Conservation (phyloP, 768 basidiomycete species). For the Russula brevipes region DNA sequence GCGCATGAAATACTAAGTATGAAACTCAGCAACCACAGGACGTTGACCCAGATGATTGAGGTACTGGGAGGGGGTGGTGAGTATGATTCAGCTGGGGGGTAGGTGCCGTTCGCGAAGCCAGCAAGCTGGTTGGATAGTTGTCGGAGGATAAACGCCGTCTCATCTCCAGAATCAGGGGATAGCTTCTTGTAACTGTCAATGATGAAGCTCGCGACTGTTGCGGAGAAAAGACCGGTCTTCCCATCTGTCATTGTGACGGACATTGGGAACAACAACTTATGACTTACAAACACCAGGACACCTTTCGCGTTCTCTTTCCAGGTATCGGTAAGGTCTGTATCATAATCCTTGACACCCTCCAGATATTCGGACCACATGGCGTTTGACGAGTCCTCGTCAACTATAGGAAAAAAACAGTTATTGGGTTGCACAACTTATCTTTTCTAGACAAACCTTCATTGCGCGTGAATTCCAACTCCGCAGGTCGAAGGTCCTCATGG, state of each 20-base stretch:
- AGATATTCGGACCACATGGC: no score
- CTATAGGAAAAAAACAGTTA: no score
- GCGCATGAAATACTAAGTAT: slow-evolving; percentile 14
- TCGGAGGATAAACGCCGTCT: slow-evolving; percentile 10
- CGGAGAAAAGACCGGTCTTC: slow-evolving; percentile 29
- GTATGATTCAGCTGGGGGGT: background rate
- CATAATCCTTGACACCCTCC: background rate
- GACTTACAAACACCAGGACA: slow-evolving; percentile 23
- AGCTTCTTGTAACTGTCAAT: slow-evolving; percentile 24
- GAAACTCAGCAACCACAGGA: slow-evolving; percentile 18
- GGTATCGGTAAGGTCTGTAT: slow-evolving; percentile 1
- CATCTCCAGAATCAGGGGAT: slow-evolving; percentile 10
- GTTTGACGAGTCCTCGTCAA: no score
- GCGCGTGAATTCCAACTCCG: no score
- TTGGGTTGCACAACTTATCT: no score
- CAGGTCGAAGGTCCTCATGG: no score
- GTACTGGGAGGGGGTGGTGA: background rate
- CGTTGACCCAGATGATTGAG: slow-evolving; percentile 14
- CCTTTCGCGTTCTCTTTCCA: slow-evolving; percentile 22
- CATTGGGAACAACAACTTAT: background rate
- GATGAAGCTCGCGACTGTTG: slow-evolving; percentile 26
- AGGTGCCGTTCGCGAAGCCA: slow-evolving; percentile 4
- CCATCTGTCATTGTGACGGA: background rate
- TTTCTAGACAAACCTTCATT: no score
- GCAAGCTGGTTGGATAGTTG: slow-evolving; percentile 13